Conservation (phyloP, 176 grass and related monocot species). For the Phoenix roebelenii region DNA sequence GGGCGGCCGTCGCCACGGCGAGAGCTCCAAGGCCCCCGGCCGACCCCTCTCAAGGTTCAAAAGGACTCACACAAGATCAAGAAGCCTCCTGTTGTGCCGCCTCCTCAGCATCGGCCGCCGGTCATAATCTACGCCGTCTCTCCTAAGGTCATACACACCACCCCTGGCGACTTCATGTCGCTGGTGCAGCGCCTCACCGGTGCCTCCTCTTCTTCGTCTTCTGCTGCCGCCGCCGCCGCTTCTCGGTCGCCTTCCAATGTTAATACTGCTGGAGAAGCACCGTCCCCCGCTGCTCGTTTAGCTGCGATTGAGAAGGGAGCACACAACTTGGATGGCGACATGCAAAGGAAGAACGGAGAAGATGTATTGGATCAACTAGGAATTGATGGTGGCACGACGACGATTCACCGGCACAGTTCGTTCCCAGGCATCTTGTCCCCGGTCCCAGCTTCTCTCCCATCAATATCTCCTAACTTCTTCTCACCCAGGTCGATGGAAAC, state of each 20-base stretch:
- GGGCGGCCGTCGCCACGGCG: no score
- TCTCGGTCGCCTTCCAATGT: background rate
- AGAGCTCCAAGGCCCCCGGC: no score
- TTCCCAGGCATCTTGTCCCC: slow-evolving; percentile 20
- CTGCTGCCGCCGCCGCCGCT: background rate
- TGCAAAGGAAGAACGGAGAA: background rate
- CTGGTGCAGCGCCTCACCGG: slow-evolving; percentile 66
- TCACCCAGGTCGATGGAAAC: slow-evolving; percentile 7
- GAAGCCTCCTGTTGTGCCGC: slow-evolving; percentile 17
- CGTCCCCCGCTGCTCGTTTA: slow-evolving; percentile 18
- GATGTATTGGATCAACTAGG: slow-evolving; percentile 12
- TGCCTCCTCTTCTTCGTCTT: background rate
- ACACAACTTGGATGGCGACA: background rate
- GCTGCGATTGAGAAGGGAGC: slow-evolving; percentile 17
- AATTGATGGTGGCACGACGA: background rate
- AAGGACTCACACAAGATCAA: slow-evolving; percentile 37
- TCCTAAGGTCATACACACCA: slow-evolving; percentile 45
- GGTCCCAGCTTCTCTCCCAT: background rate
- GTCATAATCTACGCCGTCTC: slow-evolving; percentile 55
- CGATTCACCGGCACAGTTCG: background rate
- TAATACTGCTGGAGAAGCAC: background rate
- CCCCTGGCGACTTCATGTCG: slow-evolving; percentile 51
- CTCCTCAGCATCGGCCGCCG: slow-evolving; percentile 19
- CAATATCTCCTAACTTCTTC: slow-evolving; percentile 27
- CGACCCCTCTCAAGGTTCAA: slow-evolving; percentile 28